Percentiles rank a stretch among this genome's conserved stretches.
These are phyloP conservation scores for Pythium apleroticum DNA, from an alignment of 352 stramenopile genomes.

Conservation along the genomic window DNA sequence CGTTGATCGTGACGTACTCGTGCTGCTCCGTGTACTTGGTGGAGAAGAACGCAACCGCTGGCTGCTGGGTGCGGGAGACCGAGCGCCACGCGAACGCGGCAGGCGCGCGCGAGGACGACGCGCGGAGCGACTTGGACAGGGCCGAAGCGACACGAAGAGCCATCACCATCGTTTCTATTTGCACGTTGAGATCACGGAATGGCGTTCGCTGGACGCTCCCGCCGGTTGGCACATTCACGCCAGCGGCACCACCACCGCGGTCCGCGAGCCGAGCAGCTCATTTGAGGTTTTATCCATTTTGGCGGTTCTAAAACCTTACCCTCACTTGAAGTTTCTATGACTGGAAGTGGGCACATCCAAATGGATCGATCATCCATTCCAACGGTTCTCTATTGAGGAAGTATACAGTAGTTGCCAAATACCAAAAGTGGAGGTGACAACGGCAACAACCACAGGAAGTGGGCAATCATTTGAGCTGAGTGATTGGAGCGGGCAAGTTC, in stretches of 20 bases:
- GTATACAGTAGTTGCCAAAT: not conserved
- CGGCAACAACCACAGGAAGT: constrained; percentile 14
- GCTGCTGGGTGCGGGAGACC: constrained; percentile 35
- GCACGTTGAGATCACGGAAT: not conserved
- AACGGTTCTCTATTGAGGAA: constrained; percentile 12
- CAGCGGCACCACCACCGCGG: constrained; percentile 10
- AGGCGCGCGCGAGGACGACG: constrained; percentile 25
- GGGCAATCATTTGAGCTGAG: not conserved
- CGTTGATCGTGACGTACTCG: constrained; percentile 84
- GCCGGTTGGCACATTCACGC: not conserved
- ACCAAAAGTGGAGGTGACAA: constrained; percentile 19
- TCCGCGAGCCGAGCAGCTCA: not conserved
- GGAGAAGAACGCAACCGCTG: constrained; percentile 60
- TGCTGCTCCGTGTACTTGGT: constrained; percentile 87
- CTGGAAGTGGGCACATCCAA: not conserved
- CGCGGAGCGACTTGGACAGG: constrained; percentile 55
- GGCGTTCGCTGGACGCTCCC: not conserved
- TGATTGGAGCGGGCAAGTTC: not conserved
- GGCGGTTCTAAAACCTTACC: constrained; percentile 18
- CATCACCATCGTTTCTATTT: constrained; percentile 32
- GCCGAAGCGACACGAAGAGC: constrained; percentile 51
- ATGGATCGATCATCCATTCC: not conserved
- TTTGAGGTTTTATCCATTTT: constrained; percentile 12
- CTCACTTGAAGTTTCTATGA: constrained; percentile 28
- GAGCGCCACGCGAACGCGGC: constrained; percentile 32